A percentile compares a stretch with the other conserved stretches of the same genome.
Conservation (phyloP, 139 green algal species). For the Edaphochlamys debaryana region DNA sequence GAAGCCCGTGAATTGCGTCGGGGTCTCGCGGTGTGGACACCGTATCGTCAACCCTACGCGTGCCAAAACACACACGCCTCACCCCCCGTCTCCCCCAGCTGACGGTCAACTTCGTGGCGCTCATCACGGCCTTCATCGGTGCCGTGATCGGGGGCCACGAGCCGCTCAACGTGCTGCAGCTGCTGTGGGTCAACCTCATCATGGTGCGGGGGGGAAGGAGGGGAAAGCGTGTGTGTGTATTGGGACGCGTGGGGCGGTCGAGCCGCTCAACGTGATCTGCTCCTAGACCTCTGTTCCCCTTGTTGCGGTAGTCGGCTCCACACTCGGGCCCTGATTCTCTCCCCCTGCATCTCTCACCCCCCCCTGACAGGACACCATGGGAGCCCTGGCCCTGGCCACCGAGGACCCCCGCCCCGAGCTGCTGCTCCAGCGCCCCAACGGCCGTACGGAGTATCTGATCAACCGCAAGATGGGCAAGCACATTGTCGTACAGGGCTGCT, state of each 20-base stretch:
- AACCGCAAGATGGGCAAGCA: slow-evolving; percentile 93
- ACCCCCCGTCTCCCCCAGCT: slow-evolving; percentile 69
- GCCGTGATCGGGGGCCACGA: slow-evolving; percentile 84
- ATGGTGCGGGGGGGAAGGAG: slow-evolving; percentile 81
- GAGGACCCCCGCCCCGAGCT: slow-evolving; percentile 88
- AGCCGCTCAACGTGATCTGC: not conserved
- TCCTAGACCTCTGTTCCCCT: too few relatives aligned
- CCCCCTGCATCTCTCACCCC: not conserved
- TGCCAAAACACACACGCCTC: not conserved
- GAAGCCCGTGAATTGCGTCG: too few relatives aligned
- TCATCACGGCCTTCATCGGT: slow-evolving; percentile 93
- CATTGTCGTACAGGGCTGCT: slow-evolving; percentile 75
- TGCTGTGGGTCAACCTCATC: slow-evolving; percentile 99
- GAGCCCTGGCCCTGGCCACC: slow-evolving; percentile 74
- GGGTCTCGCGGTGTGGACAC: too few relatives aligned
- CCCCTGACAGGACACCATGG: slow-evolving; percentile 80
- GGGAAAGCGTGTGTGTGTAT: too few relatives aligned
- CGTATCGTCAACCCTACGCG: too few relatives aligned
- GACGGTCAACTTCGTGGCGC: slow-evolving; percentile 96
- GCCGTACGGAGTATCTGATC: slow-evolving; percentile 88
- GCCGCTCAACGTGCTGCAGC: slow-evolving; percentile 93
- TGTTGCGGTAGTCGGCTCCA: too few relatives aligned
- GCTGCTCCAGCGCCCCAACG: slow-evolving; percentile 85
- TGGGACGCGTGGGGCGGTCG: not conserved
- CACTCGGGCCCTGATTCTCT: too few relatives aligned